Evolutionary conservation across 768 basidiomycete species (phyloP).

Genomic region (Hypsizygus marmoreus): DNA sequence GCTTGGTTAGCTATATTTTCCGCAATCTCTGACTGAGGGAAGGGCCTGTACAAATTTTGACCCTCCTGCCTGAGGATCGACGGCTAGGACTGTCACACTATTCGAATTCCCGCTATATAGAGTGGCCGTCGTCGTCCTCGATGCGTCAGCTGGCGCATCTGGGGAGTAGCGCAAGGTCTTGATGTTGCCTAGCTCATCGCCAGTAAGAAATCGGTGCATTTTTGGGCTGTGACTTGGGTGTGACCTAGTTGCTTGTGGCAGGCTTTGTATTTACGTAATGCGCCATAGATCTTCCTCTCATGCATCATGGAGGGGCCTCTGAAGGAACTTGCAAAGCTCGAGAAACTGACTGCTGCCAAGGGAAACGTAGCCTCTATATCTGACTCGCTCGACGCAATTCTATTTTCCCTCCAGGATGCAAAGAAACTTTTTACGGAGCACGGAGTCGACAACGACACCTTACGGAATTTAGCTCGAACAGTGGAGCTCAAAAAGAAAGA

Average conservation of each 20-base stretch:
- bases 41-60: constrained; percentile 40
- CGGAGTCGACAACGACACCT: constrained; percentile 47
- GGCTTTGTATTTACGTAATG: constrained; percentile 21
- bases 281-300: background rate
- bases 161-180: constrained; percentile 56
- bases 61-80: constrained; percentile 25
- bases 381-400: constrained; percentile 65
- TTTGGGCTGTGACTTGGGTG: constrained; percentile 2
- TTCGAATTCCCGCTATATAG: constrained; percentile 32
- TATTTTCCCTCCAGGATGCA: constrained; percentile 56
- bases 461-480: constrained; percentile 52
- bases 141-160: constrained; percentile 26
- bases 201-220: constrained; percentile 73
- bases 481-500: constrained; percentile 80
- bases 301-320: constrained; percentile 75
- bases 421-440: constrained; percentile 55
- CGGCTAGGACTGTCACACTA: constrained; percentile 33
- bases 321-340: constrained; percentile 80
- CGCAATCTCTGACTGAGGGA: background rate
- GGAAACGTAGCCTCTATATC: constrained; percentile 56
- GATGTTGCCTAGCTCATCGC: constrained; percentile 79
- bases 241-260: background rate
- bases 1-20: constrained; percentile 2
- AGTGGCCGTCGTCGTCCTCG: constrained; percentile 37
- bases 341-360: constrained; percentile 57